Conservation (phyloP, 192 early-diverging fungal species). For the Physocladia obscura region DNA sequence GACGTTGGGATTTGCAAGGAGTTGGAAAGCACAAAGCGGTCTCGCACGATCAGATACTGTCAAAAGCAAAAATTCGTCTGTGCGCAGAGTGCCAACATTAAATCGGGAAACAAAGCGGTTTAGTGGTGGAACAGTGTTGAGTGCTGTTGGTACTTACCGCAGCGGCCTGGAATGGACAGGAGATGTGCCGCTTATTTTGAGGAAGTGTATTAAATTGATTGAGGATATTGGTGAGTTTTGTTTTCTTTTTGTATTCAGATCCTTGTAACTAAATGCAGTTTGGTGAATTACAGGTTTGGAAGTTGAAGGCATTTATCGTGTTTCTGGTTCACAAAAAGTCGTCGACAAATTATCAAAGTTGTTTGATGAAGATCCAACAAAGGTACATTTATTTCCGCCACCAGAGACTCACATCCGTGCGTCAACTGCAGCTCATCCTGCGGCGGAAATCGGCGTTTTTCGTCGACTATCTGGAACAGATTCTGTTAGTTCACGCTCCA, state of each 20-base stretch:
- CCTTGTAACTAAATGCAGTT: background rate
- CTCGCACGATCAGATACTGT: slow-evolving; percentile 33
- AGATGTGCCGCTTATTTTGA: slow-evolving; percentile 44
- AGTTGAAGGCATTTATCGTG: slow-evolving; percentile 53
- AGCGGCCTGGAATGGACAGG: slow-evolving; percentile 23
- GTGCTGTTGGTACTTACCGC: slow-evolving; percentile 20
- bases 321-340: slow-evolving; percentile 46
- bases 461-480: slow-evolving; percentile 42
- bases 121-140: slow-evolving; percentile 32
- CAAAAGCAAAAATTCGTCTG: slow-evolving; percentile 34
- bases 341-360: slow-evolving; percentile 41
- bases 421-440: slow-evolving; percentile 19
- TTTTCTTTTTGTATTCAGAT: slow-evolving; percentile 2
- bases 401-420: slow-evolving; percentile 23
- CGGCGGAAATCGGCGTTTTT: slow-evolving; percentile 22
- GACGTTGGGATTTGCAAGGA: no score
- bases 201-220: slow-evolving; percentile 50
- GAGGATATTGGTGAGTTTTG: slow-evolving; percentile 46
- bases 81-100: slow-evolving; percentile 38
- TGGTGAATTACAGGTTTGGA: slow-evolving; percentile 40
- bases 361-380: slow-evolving; percentile 39
- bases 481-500: slow-evolving; percentile 35
- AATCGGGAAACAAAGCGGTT: slow-evolving; percentile 24
- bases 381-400: slow-evolving; percentile 43
- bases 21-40: no score